phyloP scores from a whole-genome alignment of 208 protist species.

The Phytomonas francai region DNA sequence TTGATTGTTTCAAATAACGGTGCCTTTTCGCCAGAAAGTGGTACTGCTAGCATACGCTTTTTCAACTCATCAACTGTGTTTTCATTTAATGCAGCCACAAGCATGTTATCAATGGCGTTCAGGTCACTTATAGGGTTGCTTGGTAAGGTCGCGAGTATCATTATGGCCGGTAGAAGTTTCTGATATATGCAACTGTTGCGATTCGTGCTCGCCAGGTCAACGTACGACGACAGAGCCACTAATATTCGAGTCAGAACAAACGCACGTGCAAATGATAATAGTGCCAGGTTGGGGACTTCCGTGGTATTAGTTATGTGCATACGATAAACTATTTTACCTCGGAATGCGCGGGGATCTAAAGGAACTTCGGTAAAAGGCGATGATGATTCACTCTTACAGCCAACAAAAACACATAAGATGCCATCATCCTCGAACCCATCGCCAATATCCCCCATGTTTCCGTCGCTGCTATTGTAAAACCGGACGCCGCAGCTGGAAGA shows the following conservation, averaged over 20 bases:
- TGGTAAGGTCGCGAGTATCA: constrained; percentile 40
- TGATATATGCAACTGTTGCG: constrained; percentile 28
- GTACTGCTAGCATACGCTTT: constrained; percentile 22
- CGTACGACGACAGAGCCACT: constrained; percentile 73
- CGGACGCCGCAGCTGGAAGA: constrained; percentile 77
- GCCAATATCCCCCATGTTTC: constrained; percentile 61
- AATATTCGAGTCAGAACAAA: constrained; percentile 82
- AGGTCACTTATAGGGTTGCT: constrained; percentile 29
- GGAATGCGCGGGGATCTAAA: constrained; percentile 63
- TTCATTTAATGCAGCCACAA: constrained; percentile 26
- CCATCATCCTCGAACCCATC: constrained; percentile 84
- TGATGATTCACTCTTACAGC: constrained; percentile 78
- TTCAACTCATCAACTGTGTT: constrained; percentile 20
- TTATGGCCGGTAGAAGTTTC: constrained; percentile 28
- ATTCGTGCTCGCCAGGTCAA: constrained; percentile 21
- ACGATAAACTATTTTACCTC: constrained; percentile 77
- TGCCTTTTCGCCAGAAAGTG: constrained; percentile 15
- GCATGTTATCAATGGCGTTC: constrained; percentile 31
- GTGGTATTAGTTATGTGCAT: constrained; percentile 25
- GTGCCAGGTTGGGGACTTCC: constrained; percentile 23
- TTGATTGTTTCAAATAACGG: constrained; percentile 15
- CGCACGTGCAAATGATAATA: constrained; percentile 63
- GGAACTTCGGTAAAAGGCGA: constrained; percentile 68
- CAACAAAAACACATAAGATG: constrained; percentile 73
- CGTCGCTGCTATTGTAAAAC: constrained; percentile 86